Percentiles rank a stretch among this genome's conserved stretches.
Evolutionary conservation across 2,329 filamentous ascomycete genomes (phyloP).

Genomic region (Colletotrichum coccodes): DNA sequence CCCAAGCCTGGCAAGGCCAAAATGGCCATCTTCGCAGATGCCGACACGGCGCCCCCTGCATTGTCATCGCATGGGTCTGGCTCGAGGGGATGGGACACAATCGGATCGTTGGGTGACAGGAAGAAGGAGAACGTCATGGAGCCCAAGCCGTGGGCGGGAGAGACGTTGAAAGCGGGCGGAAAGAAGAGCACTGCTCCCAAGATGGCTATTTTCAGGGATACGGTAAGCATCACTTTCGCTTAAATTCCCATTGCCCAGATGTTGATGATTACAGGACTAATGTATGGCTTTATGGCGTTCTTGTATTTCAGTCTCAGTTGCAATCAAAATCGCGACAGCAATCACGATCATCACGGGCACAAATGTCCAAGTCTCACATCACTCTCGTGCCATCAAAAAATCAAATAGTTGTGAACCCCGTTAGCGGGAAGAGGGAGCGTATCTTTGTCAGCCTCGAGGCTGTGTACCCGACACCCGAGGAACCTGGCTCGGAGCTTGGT

Average conservation of each 20-base stretch:
- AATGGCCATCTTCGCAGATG: constrained; percentile 90
- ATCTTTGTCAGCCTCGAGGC: constrained; percentile 88
- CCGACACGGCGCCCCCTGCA: constrained; percentile 67
- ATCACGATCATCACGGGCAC: constrained; percentile 54
- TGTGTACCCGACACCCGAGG: constrained; percentile 82
- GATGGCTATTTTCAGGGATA: constrained; percentile 93
- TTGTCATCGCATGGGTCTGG: constrained; percentile 62
- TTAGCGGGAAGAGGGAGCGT: constrained; percentile 84
- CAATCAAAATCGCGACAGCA: constrained; percentile 39
- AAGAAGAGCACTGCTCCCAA: constrained; percentile 82
- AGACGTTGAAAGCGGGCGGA: constrained; percentile 88
- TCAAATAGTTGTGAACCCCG: constrained; percentile 84
- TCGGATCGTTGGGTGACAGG: constrained; percentile 85
- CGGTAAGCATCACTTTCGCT: constrained; percentile 73
- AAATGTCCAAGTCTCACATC: constrained; percentile 71
- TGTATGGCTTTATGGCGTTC: constrained; percentile 59
- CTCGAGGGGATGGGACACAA: constrained; percentile 88
- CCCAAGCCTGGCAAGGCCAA: constrained; percentile 81
- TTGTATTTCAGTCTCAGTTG: constrained; percentile 63
- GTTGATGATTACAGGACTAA: constrained; percentile 99
- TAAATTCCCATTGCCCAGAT: constrained; percentile 62
- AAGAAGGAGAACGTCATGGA: constrained; percentile 95
- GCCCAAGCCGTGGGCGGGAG: constrained; percentile 89
- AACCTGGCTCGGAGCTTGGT: constrained; percentile 79
- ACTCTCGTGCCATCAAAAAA: constrained; percentile 76